These are phyloP conservation scores for Colletotrichum sp. DNA, from an alignment of 2,329 filamentous ascomycete species.

Conservation along the genomic window DNA sequence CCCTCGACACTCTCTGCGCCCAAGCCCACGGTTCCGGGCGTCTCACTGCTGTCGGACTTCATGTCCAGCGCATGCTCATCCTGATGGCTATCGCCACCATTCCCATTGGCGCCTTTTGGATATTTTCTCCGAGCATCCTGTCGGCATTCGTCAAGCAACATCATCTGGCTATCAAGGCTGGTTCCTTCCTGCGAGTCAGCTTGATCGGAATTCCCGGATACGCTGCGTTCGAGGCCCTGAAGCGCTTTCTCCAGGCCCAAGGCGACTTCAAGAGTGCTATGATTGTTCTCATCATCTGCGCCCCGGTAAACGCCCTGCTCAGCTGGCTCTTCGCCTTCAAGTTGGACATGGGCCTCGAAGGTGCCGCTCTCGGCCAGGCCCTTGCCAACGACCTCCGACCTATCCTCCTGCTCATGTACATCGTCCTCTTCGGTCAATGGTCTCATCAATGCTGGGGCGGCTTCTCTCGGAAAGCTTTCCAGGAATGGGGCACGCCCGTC, in stretches of 20 bases:
- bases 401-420: constrained; percentile 49
- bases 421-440: constrained; percentile 44
- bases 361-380: constrained; percentile 54
- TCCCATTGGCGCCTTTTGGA: constrained; percentile 54
- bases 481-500: constrained; percentile 44
- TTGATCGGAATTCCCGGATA: constrained; percentile 57
- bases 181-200: constrained; percentile 51
- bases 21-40: constrained; percentile 56
- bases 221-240: constrained; percentile 56
- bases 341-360: constrained; percentile 49
- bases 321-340: constrained; percentile 52
- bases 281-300: constrained; percentile 48
- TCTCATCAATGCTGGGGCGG: constrained; percentile 49
- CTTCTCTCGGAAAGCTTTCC: constrained; percentile 36
- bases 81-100: constrained; percentile 50
- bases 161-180: constrained; percentile 51
- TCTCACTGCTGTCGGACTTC: constrained; percentile 51
- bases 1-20: constrained; percentile 54
- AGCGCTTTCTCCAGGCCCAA: constrained; percentile 59
- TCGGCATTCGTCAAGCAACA: constrained; percentile 49
- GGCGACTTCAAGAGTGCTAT: constrained; percentile 56
- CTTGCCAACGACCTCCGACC: constrained; percentile 53
- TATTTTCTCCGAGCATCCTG: constrained; percentile 50
- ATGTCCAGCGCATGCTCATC: constrained; percentile 56
- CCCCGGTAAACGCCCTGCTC: constrained; percentile 50